Percentiles rank a stretch among this genome's conserved stretches.
Evolutionary conservation across 768 basidiomycete genomes (phyloP).

Genomic region (Flagelloscypha sp.): DNA sequence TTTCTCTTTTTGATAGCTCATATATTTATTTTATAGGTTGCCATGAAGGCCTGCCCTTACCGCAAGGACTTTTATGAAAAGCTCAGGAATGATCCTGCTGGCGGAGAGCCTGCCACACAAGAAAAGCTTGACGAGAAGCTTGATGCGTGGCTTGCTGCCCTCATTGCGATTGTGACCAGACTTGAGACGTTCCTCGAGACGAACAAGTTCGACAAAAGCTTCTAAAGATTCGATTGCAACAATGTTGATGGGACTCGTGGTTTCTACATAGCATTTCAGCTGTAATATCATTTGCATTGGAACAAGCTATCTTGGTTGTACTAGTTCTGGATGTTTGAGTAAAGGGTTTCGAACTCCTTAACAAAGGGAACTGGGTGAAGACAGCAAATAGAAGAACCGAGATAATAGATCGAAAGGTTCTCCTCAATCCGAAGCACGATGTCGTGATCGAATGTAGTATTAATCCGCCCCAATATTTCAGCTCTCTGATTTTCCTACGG

Average conservation of each 20-base stretch:
- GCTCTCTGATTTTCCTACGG: too few species aligned
- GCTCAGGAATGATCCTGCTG: conserved; percentile 49
- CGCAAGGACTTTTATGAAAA: conserved; percentile 63
- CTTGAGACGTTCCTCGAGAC: conserved; percentile 55
- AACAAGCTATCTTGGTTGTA: too few species aligned
- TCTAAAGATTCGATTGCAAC: conserved; percentile 17
- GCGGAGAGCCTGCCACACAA: conserved; percentile 34
- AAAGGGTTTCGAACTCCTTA: too few species aligned
- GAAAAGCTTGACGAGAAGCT: conserved; percentile 52
- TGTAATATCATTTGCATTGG: too few species aligned
- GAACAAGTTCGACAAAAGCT: conserved; percentile 47
- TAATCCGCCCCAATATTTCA: too few species aligned
- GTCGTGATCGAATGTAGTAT: too few species aligned
- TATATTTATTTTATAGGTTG: conserved; percentile 33
- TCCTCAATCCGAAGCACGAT: too few species aligned
- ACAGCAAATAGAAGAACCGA: too few species aligned
- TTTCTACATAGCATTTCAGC: too few species aligned
- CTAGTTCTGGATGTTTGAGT: too few species aligned
- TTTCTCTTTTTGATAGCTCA: conserved; percentile 1
- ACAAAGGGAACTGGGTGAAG: too few species aligned
- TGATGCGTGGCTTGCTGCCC: conserved; percentile 58
- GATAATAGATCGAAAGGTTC: too few species aligned
- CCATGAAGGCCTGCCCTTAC: conserved; percentile 60
- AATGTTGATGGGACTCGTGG: neutral
- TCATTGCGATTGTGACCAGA: conserved; percentile 44